Evolutionary conservation across 2,329 filamentous ascomycete species (phyloP).

Genomic region (Aspergillus eucalypticola): DNA sequence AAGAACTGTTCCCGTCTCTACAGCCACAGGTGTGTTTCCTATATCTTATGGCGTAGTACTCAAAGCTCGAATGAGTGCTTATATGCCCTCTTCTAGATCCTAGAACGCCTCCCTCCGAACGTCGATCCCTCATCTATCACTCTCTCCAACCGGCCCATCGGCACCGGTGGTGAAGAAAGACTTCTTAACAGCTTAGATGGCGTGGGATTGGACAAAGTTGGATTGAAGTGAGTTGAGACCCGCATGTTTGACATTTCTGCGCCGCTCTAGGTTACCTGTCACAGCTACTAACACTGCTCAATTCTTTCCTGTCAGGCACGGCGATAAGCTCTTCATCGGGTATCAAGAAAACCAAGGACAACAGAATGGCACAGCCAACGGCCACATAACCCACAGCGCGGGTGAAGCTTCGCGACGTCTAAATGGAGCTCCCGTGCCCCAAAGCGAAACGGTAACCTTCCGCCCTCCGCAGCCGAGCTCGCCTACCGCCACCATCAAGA

Average conservation of each 20-base stretch:
- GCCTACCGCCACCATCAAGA: conserved; percentile 67
- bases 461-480: conserved; percentile 59
- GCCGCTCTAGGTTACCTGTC: background rate
- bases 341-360: conserved; percentile 64
- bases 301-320: conserved; percentile 62
- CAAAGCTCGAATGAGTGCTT: conserved; percentile 4
- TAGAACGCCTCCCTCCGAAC: conserved; percentile 61
- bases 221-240: conserved; percentile 52
- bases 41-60: background rate
- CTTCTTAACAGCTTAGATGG: conserved; percentile 54
- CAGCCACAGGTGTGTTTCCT: conserved; percentile 44
- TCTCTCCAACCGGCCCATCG: conserved; percentile 62
- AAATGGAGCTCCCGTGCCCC: conserved; percentile 38
- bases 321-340: conserved; percentile 84
- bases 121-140: conserved; percentile 57
- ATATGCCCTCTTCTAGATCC: conserved; percentile 43
- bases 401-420: conserved; percentile 35
- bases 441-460: conserved; percentile 63
- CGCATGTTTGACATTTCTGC: background rate
- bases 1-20: conserved; percentile 67
- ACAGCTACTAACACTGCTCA: conserved; percentile 15
- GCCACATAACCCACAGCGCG: conserved; percentile 21
- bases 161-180: conserved; percentile 56
- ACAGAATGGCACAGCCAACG: conserved; percentile 50
- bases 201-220: conserved; percentile 59